These are phyloP conservation scores for Lipomyces yamanashiensis DNA, from an alignment of 805 yeast species.

Conservation along the genomic window DNA sequence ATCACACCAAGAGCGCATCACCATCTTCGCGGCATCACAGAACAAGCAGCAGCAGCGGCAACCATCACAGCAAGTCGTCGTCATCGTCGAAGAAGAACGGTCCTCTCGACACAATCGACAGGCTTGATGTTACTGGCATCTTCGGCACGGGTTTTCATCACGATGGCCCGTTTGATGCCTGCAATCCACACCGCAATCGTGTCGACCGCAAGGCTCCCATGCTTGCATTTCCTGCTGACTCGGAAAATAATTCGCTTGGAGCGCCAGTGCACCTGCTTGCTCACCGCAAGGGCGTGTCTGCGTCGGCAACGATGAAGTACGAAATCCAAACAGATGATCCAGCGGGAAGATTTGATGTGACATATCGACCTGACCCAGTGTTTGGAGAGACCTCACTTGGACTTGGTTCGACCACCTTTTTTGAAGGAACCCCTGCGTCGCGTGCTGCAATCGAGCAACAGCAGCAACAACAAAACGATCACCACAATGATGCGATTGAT, in stretches of 20 bases:
- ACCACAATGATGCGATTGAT: slow-evolving; percentile 16
- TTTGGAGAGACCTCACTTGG: slow-evolving; percentile 90
- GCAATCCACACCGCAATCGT: slow-evolving; percentile 94
- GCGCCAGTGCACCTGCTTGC: slow-evolving; percentile 39
- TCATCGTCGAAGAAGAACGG: slow-evolving; percentile 6
- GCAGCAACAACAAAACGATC: slow-evolving; percentile 12
- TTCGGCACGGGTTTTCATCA: slow-evolving; percentile 95
- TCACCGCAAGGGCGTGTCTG: slow-evolving; percentile 12
- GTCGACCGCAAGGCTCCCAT: slow-evolving; percentile 80
- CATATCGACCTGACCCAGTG: slow-evolving; percentile 66
- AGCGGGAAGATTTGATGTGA: slow-evolving; percentile 61
- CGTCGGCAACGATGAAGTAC: slow-evolving; percentile 2
- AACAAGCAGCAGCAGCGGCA: neutral
- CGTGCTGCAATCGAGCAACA: slow-evolving; percentile 38
- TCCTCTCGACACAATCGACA: slow-evolving; percentile 91
- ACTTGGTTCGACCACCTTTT: slow-evolving; percentile 85
- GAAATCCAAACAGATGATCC: slow-evolving; percentile 41
- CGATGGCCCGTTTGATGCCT: slow-evolving; percentile 99
- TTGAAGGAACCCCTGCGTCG: slow-evolving; percentile 95
- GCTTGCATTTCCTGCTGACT: slow-evolving; percentile 91
- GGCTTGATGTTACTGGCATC: slow-evolving; percentile 92
- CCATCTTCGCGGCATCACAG: slow-evolving; percentile 3
- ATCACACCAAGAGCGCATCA: slow-evolving; percentile 5
- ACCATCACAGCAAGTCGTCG: neutral
- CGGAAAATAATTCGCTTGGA: slow-evolving; percentile 89